Base-by-base conservation (phyloP, 1,139 yeast species). In the Kluyveromyces sp. region DNA sequence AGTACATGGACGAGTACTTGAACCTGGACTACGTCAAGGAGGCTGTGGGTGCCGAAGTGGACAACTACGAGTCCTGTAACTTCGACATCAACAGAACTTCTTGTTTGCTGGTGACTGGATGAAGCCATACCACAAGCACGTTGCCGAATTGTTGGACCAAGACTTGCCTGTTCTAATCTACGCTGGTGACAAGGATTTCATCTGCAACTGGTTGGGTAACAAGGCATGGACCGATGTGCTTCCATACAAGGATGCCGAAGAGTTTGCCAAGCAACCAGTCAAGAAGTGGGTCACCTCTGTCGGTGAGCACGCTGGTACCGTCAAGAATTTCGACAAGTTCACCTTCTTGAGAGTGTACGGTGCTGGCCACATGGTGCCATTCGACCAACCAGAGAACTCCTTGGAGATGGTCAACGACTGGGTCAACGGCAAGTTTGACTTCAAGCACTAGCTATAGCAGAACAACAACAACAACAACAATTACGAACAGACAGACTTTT, bases 11-110 rank as follows among this genome's bases (percentile, higher is more conserved):
- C 52, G 68, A 75, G 46, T 86, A 80, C 70, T 71, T 86, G 70
- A 86, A 86, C 73, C 73, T 72, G 63, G 80, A 76, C 26, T 71
- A 69, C 47, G 92, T 85, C 47, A 83, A 81, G 71, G 79, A 76
- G 53, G 92, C 90, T 38, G 74, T 92, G 49, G 98, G 98, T 50
- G 96, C 94, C 39, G 97, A 90, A 68, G 95, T 88, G 50, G 92
- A 84, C 46, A 67, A 71, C 43, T 92, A 82, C 68, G 82, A 83
- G 65, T 79, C 89, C 37, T 92, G 98, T 74, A 88, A 87, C 73
- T 78, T 82, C 64, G 92, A 84, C 58, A 77, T 87, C 56, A 83
- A 83, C 75, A 78, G 86, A 65, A 83, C 74, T 90, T 90, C 67
- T 64, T 83, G 60, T 81, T 86, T 64, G 87, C 88, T 32, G 92